Base-by-base conservation (phyloP, 2,329 filamentous ascomycete species). In the Thermochaetoides dissita region DNA sequence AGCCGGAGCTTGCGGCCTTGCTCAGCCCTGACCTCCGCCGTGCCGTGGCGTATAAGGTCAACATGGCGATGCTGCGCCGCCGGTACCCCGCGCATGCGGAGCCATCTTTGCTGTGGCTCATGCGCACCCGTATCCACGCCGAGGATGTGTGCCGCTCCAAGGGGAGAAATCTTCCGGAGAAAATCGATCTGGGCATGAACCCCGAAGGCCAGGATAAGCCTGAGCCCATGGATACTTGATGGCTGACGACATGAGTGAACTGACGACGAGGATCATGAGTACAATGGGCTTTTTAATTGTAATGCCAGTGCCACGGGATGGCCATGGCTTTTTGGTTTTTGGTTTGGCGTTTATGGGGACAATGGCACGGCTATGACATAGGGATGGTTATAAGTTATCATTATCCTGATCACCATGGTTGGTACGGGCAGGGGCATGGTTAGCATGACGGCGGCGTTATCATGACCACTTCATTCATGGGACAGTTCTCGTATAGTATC, bases 21-120 rank as follows among this genome's bases (percentile, higher is more conserved):
- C 67, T 98, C 11, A 74, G 94, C 51, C 84, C 88, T 2, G 73
- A 78, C 38, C 70, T 96, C 36, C 79, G 91, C 47, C 77, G 80
- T 51, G 76, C 81, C 36, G 87, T 95, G n/a, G 91, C 91, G 5
- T 79, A 80, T 47, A 74, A 74, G 52, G 91, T 98, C 41, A 98
- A 98, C 57, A 80, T 87, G 60, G 85, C 87, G 8, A 86, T 98
- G 41, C 65, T 96, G 28, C 69, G 74, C 43, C 78, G 73, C 39
- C 81, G 88, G 57, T 80, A 81, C 17, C 17, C 17, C 17, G 17
- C 78, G 51, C 72, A 79, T 47, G 76, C 81, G 47, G 85, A 94
- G 59, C 82, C 88, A 9, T 82, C 84, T 28, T 84, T 98, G 49
- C 74, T 83, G 43, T 76, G 83, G 49, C 69, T 98, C 3, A 79